phyloP scores from a whole-genome alignment of 2,329 filamentous ascomycete genomes.

The Rosellinia necatrix region DNA sequence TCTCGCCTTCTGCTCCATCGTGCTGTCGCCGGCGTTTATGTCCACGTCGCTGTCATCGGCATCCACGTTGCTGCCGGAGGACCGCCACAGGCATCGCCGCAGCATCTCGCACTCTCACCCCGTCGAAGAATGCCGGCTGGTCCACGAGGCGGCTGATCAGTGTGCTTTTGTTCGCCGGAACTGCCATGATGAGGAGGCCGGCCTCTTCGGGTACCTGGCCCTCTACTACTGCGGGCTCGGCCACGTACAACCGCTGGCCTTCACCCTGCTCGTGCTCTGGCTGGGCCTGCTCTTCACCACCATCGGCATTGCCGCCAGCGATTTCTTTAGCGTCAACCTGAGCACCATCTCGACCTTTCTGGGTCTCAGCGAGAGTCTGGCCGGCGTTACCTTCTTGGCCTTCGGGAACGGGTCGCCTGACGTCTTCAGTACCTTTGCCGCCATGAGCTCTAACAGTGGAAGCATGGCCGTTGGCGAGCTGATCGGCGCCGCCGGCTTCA shows the following conservation, averaged over 20 bases:
- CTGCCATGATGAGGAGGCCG: constrained; percentile 87
- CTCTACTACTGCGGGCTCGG: constrained; percentile 86
- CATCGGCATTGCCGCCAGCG: constrained; percentile 95
- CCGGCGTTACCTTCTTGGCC: constrained; percentile 93
- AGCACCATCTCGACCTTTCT: constrained; percentile 89
- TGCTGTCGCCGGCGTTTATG: constrained; percentile 31
- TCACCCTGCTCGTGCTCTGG: constrained; percentile 79
- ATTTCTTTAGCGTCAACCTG: constrained; percentile 97
- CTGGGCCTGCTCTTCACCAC: constrained; percentile 90
- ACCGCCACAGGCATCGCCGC: background rate
- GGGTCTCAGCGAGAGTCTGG: constrained; percentile 93
- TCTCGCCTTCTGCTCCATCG: constrained; percentile 51
- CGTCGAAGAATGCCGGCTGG: constrained; percentile 70
- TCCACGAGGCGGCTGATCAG: constrained; percentile 78
- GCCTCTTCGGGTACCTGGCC: constrained; percentile 83
- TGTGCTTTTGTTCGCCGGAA: constrained; percentile 84
- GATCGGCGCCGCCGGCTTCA: constrained; percentile 93
- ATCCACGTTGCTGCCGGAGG: constrained; percentile 2
- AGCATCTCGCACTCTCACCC: too few relatives aligned
- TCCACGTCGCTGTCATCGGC: background rate
- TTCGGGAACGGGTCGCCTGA: constrained; percentile 98
- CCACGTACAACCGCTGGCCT: constrained; percentile 74
- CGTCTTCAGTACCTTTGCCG: constrained; percentile 97
- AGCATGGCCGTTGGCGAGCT: constrained; percentile 94
- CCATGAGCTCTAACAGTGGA: constrained; percentile 96